Base-by-base conservation (phyloP, 2,329 filamentous ascomycete genomes). In the Trichothecium sympodiale region DNA sequence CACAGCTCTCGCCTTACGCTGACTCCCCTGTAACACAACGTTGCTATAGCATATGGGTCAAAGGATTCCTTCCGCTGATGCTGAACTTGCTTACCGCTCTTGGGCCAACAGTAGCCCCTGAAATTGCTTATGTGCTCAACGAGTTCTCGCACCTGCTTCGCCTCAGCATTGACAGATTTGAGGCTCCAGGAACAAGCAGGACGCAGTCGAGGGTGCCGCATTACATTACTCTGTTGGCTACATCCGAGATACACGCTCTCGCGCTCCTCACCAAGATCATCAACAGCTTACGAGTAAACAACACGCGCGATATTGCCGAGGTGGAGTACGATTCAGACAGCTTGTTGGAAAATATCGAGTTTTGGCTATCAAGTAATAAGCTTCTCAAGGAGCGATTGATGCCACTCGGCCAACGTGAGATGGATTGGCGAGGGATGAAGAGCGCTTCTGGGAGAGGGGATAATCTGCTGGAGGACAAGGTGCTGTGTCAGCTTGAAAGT, bases 41-140 rank as follows among this genome's bases (percentile, higher is more conserved):
- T 17, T 77, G 94, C 51, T 94, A 94, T 61, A 73, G 74, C 35
- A 88, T 96, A 49, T 98, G 91, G 91, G 77, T 78, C 15, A 82
- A 84, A 45, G 91, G 86, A 2, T 73, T 96, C 38, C 67, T 98
- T 4, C 91, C 91, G 0, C 64, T 98, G 14, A 80, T 89, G 41
- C 71, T 98, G 31, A 96, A 96, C 55, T 68, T 98, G 18, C 71
- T 98, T 15, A 77, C 81, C 40, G 77, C 83, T 9, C 76, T 98
- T 14, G 86, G 87, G 9, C 71, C 78, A 1, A 82, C 84, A 2
- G 77, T 94, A 32, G 88, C 87, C 0, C 76, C 80, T 0, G 91
- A 98, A 56, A 76, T 96, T 5, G 75, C 83, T 0, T 79, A 80
- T 39, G 93, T 96, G 52, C 69, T 98, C 18, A 94, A 93, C 51